Conservation (phyloP, 768 basidiomycete genomes). For the Termitomyces sp. region DNA sequence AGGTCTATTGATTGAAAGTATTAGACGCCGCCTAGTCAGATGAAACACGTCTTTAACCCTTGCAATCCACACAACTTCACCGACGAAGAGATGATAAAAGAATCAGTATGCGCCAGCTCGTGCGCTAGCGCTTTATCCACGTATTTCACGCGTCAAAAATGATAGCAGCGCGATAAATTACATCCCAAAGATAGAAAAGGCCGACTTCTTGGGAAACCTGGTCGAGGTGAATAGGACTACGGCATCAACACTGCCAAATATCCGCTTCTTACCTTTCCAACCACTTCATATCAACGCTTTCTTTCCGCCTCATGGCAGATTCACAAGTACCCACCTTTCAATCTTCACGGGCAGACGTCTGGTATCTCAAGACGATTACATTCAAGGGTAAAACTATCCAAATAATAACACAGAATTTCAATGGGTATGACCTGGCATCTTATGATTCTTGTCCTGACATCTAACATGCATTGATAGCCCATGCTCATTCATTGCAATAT, state of each 20-base stretch:
- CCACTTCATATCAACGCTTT: background rate
- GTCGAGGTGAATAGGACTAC: background rate
- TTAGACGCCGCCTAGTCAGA: background rate
- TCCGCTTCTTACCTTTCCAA: background rate
- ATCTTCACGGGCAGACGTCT: slow-evolving; percentile 53
- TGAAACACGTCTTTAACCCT: background rate
- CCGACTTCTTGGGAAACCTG: too few species aligned
- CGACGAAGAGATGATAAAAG: background rate
- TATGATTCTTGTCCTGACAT: background rate
- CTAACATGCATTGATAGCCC: slow-evolving; percentile 42
- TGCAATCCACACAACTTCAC: background rate
- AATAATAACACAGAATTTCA: slow-evolving; percentile 80
- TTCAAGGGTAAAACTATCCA: slow-evolving; percentile 45
- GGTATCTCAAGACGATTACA: slow-evolving; percentile 67
- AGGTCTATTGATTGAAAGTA: background rate
- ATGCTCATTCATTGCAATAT: slow-evolving; percentile 89
- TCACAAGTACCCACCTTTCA: slow-evolving; percentile 24
- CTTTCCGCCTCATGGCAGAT: slow-evolving; percentile 4
- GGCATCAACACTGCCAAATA: background rate
- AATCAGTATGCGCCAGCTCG: background rate
- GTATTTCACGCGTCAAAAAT: background rate
- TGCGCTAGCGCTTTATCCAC: background rate
- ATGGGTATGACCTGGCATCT: slow-evolving; percentile 49
- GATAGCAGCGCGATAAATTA: background rate
- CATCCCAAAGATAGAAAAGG: too few species aligned